These are phyloP conservation scores for Aspergillus proliferans DNA, from an alignment of 2,329 filamentous ascomycete species.

Conservation along the genomic window DNA sequence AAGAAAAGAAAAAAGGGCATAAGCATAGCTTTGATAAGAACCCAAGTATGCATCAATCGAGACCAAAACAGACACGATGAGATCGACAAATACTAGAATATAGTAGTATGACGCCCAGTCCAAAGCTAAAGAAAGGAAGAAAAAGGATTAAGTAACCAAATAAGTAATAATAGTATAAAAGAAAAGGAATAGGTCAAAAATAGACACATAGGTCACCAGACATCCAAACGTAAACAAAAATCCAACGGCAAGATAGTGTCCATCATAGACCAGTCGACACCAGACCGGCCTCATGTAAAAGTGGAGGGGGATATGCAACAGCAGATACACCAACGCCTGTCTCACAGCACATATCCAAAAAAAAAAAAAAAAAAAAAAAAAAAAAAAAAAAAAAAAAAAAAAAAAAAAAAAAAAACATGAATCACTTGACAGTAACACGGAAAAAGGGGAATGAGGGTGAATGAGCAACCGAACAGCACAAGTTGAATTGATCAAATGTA, in stretches of 20 bases:
- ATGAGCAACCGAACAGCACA: constrained; percentile 18
- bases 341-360: constrained; percentile 26
- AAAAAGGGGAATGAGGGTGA: constrained; percentile 12
- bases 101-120: no score
- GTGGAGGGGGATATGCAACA: constrained; percentile 21
- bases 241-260: neutral
- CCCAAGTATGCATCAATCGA: constrained; percentile 1
- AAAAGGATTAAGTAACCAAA: constrained; percentile 17
- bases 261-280: constrained; percentile 10
- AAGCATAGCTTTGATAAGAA: neutral
- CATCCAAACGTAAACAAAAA: constrained; percentile 2
- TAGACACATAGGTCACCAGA: constrained; percentile 11
- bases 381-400: constrained; percentile 1
- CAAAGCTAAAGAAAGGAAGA: neutral
- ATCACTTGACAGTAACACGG: constrained; percentile 18
- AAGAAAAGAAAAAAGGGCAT: constrained; percentile 7
- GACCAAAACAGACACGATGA: neutral
- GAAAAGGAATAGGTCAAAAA: constrained; percentile 9
- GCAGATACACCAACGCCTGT: constrained; percentile 33
- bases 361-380: no score
- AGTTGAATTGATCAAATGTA: constrained; percentile 26
- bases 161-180: constrained; percentile 18
- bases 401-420: no score
- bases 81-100: neutral
- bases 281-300: constrained; percentile 9